Conservation (phyloP, 352 stramenopile genomes). For the Globisporangium nagaii region DNA sequence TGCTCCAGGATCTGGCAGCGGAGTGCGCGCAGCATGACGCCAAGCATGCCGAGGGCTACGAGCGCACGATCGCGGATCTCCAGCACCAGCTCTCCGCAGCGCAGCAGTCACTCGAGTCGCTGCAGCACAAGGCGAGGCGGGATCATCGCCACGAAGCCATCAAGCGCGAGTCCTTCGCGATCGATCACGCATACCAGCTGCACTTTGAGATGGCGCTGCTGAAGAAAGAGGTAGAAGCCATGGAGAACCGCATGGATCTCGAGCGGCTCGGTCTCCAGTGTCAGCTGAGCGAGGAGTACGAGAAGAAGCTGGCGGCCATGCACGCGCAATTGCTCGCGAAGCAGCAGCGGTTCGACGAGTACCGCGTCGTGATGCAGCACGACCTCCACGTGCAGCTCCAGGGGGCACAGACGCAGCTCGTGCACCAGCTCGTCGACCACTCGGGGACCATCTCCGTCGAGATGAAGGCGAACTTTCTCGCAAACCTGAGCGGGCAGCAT, state of each 20-base stretch:
- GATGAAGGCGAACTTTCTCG: constrained; percentile 43
- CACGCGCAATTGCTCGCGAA: constrained; percentile 44
- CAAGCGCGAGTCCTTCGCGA: constrained; percentile 35
- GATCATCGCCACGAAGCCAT: constrained; percentile 22
- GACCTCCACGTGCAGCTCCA: constrained; percentile 57
- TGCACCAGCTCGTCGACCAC: constrained; percentile 55
- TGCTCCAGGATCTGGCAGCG: constrained; percentile 11
- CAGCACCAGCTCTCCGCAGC: neutral
- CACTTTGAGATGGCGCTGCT: constrained; percentile 35
- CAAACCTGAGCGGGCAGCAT: constrained; percentile 36
- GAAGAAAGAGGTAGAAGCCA: constrained; percentile 18
- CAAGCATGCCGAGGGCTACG: neutral
- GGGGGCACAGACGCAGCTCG: constrained; percentile 39
- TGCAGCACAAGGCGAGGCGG: neutral
- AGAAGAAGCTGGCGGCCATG: constrained; percentile 48
- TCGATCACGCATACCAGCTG: constrained; percentile 36
- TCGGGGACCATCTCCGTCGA: constrained; percentile 45
- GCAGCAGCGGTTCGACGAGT: constrained; percentile 63
- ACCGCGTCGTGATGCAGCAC: constrained; percentile 49
- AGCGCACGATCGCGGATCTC: neutral
- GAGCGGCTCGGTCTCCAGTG: constrained; percentile 37
- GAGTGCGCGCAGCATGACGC: neutral
- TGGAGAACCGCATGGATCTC: constrained; percentile 24
- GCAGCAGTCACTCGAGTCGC: neutral
- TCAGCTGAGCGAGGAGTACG: constrained; percentile 45